A percentile compares a stretch with the other conserved stretches of the same genome.
These are phyloP conservation scores for Penicillium decumbens DNA, from an alignment of 2,329 filamentous ascomycete genomes.

Conservation along the genomic window DNA sequence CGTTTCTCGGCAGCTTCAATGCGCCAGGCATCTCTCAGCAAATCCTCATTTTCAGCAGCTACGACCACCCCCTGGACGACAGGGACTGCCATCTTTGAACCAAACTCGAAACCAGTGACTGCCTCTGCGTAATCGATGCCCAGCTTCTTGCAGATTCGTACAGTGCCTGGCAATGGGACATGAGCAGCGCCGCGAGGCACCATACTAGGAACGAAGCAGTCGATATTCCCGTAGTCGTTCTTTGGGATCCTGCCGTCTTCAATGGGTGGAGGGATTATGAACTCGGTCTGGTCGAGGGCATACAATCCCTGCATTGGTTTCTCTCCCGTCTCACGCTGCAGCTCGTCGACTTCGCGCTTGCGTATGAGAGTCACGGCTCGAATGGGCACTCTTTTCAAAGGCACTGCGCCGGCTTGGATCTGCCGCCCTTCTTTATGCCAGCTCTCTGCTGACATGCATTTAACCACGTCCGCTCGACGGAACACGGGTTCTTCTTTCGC, in stretches of 20 bases:
- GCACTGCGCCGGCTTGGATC: slow-evolving; percentile 63
- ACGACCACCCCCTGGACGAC: slow-evolving; percentile 87
- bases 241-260: slow-evolving; percentile 81
- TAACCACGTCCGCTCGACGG: slow-evolving; percentile 69
- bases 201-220: slow-evolving; percentile 92
- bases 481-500: slow-evolving; percentile 76
- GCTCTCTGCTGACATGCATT: slow-evolving; percentile 86
- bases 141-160: slow-evolving; percentile 75
- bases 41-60: slow-evolving; percentile 69
- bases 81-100: slow-evolving; percentile 87
- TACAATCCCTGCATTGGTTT: slow-evolving; percentile 86
- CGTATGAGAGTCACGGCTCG: slow-evolving; percentile 84
- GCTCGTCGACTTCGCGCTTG: slow-evolving; percentile 82
- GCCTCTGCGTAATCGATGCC: slow-evolving; percentile 89
- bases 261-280: slow-evolving; percentile 89
- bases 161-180: slow-evolving; percentile 70
- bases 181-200: slow-evolving; percentile 79
- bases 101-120: slow-evolving; percentile 94
- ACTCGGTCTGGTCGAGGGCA: slow-evolving; percentile 79
- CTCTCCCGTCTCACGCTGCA: slow-evolving; percentile 70
- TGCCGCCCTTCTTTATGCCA: slow-evolving; percentile 96
- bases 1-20: slow-evolving; percentile 70
- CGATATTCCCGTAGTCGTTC: slow-evolving; percentile 94
- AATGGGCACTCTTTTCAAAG: slow-evolving; percentile 82
- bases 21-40: slow-evolving; percentile 72